Base-by-base conservation (phyloP, 257 asterid genomes). In the Perilla frutescens region DNA sequence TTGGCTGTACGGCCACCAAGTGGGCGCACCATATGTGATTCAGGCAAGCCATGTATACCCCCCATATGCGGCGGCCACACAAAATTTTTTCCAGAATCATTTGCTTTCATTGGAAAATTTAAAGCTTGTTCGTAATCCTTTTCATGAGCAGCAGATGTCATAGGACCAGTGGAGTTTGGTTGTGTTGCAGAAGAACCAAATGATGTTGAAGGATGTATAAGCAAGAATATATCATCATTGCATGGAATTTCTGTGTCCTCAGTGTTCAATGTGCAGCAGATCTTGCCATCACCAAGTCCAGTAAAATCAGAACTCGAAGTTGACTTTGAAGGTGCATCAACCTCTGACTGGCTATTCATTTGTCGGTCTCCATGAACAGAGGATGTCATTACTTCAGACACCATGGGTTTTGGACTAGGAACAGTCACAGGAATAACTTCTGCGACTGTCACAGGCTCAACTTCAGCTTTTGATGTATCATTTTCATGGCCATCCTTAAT, bases 171-270 rank as follows among this genome's bases (percentile, higher is more conserved):
- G 55, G 78, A 73, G 73, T 62, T 68, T 43, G 84, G 83, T 69
- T 84, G 93, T 66, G 86, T 70, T 64, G 90, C 60, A 65, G 93
- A 79, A 70, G 89, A 77, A 68, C 82, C 85, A 78, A 84, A 88
- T 53, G 91, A 81, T 10, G 89, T 67, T 58, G 92, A 84, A 78
- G 93, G 93, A 80, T 91, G 99, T 79, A 91, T 95, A 74, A 95
- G 99, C 83, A 95, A 87, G 90, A 95, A 95, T 80, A 95, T 92
- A 77, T 95, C 99, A 81, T 95, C 99, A 63, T 95, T 95, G 85
- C 99, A 90, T 68, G 99, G 99, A 87, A 92, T 87, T 73, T 95
- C 98, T 36, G 97, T 73, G 84, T 90, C 98, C 84, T 90, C 96
- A 0, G 96, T 83, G 88, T 95, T 95, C 79, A 95, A 69, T 1